A percentile compares a stretch with the other conserved stretches of the same genome.
These are phyloP conservation scores for Jamesozyma lodderae DNA, from an alignment of 805 yeast genomes.

Conservation along the genomic window DNA sequence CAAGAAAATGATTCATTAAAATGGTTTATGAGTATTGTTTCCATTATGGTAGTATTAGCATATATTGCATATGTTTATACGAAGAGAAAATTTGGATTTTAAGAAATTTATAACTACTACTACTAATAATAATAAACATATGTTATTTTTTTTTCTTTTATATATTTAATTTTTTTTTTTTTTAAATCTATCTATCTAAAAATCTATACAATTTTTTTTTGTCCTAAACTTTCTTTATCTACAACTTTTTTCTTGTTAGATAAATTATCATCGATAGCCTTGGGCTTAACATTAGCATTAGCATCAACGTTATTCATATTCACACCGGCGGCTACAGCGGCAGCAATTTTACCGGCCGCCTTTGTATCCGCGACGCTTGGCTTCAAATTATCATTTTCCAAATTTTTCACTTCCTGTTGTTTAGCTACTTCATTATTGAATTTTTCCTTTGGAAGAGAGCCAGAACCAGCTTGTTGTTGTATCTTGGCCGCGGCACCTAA, in stretches of 20 bases:
- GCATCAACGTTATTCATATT: conserved; percentile 4
- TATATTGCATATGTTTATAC: conserved; percentile 41
- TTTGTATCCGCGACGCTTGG: not conserved
- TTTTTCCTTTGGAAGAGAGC: conserved; percentile 1
- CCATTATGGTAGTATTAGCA: conserved; percentile 41
- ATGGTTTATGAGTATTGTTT: conserved; percentile 55
- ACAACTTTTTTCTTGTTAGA: too few relatives aligned
- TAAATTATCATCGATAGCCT: not conserved
- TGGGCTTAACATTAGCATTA: not conserved
- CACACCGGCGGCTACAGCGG: conserved; percentile 6
- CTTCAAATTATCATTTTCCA: conserved; percentile 14
- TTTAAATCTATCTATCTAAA: too few relatives aligned
- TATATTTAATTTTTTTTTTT: too few relatives aligned
- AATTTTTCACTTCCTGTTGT: conserved; percentile 24
- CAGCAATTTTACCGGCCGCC: not conserved
- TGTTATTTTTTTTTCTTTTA: too few relatives aligned
- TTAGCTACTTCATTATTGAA: conserved; percentile 26
- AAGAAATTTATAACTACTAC: not conserved
- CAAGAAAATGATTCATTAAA: conserved; percentile 52
- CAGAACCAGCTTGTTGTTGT: not conserved
- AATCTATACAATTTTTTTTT: not conserved
- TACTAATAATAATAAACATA: too few relatives aligned
- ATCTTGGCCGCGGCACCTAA: conserved; percentile 1
- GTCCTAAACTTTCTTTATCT: not conserved
- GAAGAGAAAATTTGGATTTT: conserved; percentile 35